These are phyloP conservation scores for Tylopilus intermedius DNA, from an alignment of 768 basidiomycete species.

Conservation along the genomic window DNA sequence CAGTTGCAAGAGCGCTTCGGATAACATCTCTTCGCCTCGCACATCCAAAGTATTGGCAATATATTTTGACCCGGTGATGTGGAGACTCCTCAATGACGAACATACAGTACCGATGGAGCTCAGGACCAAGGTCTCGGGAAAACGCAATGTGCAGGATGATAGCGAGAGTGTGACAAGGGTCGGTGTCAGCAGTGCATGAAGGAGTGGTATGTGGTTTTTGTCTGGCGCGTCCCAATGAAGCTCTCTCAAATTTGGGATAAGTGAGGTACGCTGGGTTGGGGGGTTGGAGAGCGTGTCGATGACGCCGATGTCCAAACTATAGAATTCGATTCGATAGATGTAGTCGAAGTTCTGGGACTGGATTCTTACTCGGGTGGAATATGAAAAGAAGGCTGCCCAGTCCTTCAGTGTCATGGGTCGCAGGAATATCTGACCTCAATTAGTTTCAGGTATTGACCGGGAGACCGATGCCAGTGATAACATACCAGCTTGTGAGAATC, in stretches of 20 bases:
- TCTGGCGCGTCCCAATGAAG: constrained; percentile 18
- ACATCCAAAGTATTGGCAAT: constrained; percentile 1
- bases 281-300: constrained; percentile 24
- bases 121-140: constrained; percentile 18
- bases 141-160: constrained; percentile 1
- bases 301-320: constrained; percentile 15
- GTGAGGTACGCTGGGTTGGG: constrained; percentile 15
- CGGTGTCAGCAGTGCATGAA: constrained; percentile 20
- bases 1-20: constrained; percentile 16
- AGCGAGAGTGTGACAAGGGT: constrained; percentile 17
- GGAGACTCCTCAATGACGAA: constrained; percentile 15
- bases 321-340: neutral
- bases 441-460: neutral
- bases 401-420: constrained; percentile 26
- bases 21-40: constrained; percentile 18
- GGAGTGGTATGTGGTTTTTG: constrained; percentile 15
- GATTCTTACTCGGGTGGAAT: constrained; percentile 20
- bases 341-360: neutral
- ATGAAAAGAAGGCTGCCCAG: constrained; percentile 17
- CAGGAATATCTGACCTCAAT: constrained; percentile 18
- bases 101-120: constrained; percentile 19
- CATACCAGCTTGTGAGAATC: constrained; percentile 11
- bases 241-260: constrained; percentile 18
- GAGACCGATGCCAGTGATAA: neutral
- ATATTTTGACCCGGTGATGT: neutral